Base-by-base conservation (phyloP, 441 rosid species). In the Populus hybrid region DNA sequence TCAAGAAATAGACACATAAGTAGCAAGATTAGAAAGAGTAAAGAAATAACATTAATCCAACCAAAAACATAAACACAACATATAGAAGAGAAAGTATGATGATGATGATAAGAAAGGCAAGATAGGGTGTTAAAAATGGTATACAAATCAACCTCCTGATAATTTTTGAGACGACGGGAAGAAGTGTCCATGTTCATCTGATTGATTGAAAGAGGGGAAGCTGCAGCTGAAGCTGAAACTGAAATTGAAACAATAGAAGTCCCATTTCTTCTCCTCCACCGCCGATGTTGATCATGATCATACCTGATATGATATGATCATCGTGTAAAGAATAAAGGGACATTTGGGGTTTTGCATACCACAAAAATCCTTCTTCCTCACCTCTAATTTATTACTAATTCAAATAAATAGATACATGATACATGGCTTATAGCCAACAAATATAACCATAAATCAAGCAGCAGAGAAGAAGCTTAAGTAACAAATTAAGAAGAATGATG, bases 121-220 rank as follows among this genome's bases (percentile, higher is more conserved):
- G 50, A 32, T 69, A 20, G 42, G 24, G 8, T 38, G 53, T n/a
- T 36, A n/a, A 12, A 67, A 72, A 6, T 75, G 77, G 77, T 72
- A 65, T 77, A 80, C 82, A 89, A 83, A 82, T 85, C 81, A 89
- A 94, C 98, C 98, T 94, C 95, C 90, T 88, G 85, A 85, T 87
- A 88, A 81, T 36, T 63, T 84, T 84, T 86, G 87, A 81, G 90
- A 83, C 80, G 88, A 80, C 65, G 26, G 65, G 65, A 61, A 61
- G 90, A 73, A 40, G 92, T 85, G 81, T 85, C 92, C 84, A 79
- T 86, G 57, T 75, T 85, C 82, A 82, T 90, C 89, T 82, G 89
- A 86, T 83, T 88, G 85, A 86, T 79, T 81, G 86, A 84, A 82
- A 84, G 83, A 85, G 90, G 90, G 79, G 93, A 87, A 85, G 91